Base-by-base conservation (phyloP, 345 rosid species). In the Lepidium aucheri region DNA sequence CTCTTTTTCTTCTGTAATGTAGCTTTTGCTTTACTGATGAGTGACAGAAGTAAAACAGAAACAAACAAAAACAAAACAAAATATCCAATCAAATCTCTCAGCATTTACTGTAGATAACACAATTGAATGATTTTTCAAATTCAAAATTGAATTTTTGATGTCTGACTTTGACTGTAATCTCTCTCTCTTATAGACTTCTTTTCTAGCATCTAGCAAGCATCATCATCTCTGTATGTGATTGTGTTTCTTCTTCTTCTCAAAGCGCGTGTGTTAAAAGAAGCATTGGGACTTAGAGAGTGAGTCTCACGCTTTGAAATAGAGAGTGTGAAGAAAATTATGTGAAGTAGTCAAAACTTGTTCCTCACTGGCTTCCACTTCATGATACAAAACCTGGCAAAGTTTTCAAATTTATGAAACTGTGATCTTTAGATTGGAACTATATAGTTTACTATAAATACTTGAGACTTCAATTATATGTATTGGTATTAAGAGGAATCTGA, bases 1-100 rank as follows among this genome's bases (percentile, higher is more conserved):
- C 44, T 38, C 51, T 61, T 20, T 63, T 26, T 36, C 32, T 14
- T 53, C 42, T 47, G 41, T 18, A 32, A 45, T 28, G 75, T 65
- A 58, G 70, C 71, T 58, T 72, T 58, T 60, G 62, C 72, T 75
- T 56, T 72, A 72, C 65, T 60, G 67, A n/a, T n/a, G n/a, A n/a
- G n/a, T n/a, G n/a, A n/a, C n/a, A n/a, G n/a, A n/a, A n/a, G n/a
- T n/a, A n/a, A n/a, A 2, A 20, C 58, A 61, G 73, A 74, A 69
- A 34, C 62, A 74, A 65, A 76, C 66, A 67, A 68, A 67, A n/a
- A n/a, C n/a, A n/a, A n/a, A n/a, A 55, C 17, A 67, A 26, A 44
- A 14, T 43, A 71, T 35, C 72, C 72, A 73, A 73, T 73, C 68
- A 66, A 24, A 73, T 47, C 43, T 17, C 35, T 57, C n/a, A 52